These are phyloP conservation scores for Glomus cerebriforme DNA, from an alignment of 192 early-diverging fungal species.

Conservation along the genomic window DNA sequence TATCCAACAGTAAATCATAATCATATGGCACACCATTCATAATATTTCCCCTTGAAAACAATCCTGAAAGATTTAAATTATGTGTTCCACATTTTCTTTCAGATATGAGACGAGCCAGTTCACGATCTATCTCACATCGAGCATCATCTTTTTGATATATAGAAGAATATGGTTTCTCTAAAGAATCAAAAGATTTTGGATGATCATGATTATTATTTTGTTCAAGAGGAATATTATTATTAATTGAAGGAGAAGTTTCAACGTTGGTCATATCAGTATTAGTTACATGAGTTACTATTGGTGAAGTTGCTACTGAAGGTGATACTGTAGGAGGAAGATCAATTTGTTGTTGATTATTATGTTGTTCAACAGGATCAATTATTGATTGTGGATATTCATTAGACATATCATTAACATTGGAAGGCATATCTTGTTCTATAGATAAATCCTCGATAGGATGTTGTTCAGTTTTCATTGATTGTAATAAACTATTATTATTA, in stretches of 20 bases:
- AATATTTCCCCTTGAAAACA: background rate
- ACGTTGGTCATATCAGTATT: background rate
- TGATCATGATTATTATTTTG: background rate
- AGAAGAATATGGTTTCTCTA: background rate
- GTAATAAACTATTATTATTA: too few relatives aligned
- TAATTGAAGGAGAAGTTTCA: background rate
- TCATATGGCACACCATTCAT: background rate
- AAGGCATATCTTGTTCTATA: background rate
- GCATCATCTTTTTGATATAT: background rate
- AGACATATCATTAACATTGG: background rate
- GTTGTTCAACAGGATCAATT: too few relatives aligned
- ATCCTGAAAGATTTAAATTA: background rate
- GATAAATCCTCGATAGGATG: background rate
- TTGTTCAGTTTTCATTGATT: background rate
- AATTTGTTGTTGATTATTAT: too few relatives aligned
- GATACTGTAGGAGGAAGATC: too few relatives aligned
- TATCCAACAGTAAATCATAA: conserved; percentile 9
- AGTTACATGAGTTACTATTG: background rate
- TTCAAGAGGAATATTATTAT: background rate
- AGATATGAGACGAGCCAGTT: background rate
- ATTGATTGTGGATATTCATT: background rate
- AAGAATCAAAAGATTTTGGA: background rate
- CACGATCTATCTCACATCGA: background rate
- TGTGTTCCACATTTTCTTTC: conserved; percentile 1
- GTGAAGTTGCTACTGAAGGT: background rate